Conservation (phyloP, 805 yeast species). For the Lipomyces yamadae region DNA sequence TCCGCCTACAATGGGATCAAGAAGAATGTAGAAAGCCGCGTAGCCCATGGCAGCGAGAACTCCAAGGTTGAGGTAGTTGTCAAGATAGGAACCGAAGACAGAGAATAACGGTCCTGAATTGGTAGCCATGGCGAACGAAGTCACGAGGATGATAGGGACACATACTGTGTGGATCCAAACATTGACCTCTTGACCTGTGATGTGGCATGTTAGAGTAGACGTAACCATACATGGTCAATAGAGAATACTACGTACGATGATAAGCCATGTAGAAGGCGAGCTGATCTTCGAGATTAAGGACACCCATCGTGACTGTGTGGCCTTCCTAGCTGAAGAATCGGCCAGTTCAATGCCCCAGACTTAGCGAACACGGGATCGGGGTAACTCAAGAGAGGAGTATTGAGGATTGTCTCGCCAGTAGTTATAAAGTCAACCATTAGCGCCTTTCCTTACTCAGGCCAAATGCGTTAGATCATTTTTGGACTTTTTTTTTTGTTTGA, state of each 20-base stretch:
- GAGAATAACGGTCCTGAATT: constrained; percentile 40
- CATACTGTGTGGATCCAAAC: constrained; percentile 77
- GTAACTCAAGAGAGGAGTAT: too few species aligned
- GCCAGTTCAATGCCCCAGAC: neutral
- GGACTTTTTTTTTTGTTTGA: too few species aligned
- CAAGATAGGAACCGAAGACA: constrained; percentile 4
- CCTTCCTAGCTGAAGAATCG: neutral
- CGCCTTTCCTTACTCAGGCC: too few species aligned
- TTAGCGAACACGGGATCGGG: too few species aligned
- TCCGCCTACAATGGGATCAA: constrained; percentile 59
- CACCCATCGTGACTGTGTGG: constrained; percentile 30
- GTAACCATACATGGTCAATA: too few species aligned
- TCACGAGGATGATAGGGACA: constrained; percentile 74
- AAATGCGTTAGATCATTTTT: too few species aligned
- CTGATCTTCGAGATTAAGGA: constrained; percentile 53
- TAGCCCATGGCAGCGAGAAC: constrained; percentile 54
- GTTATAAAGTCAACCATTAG: too few species aligned
- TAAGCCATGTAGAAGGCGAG: constrained; percentile 61
- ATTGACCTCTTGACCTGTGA: constrained; percentile 56
- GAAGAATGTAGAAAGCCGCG: constrained; percentile 59
- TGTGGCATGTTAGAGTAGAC: neutral
- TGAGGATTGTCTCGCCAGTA: too few species aligned
- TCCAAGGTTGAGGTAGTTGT: constrained; percentile 53
- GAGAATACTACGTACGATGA: constrained; percentile 48
- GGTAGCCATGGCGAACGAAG: constrained; percentile 54